A percentile compares a stretch with the other conserved stretches of the same genome.
phyloP scores from a whole-genome alignment of 768 basidiomycete species.

The Pisolithus marmoratus region DNA sequence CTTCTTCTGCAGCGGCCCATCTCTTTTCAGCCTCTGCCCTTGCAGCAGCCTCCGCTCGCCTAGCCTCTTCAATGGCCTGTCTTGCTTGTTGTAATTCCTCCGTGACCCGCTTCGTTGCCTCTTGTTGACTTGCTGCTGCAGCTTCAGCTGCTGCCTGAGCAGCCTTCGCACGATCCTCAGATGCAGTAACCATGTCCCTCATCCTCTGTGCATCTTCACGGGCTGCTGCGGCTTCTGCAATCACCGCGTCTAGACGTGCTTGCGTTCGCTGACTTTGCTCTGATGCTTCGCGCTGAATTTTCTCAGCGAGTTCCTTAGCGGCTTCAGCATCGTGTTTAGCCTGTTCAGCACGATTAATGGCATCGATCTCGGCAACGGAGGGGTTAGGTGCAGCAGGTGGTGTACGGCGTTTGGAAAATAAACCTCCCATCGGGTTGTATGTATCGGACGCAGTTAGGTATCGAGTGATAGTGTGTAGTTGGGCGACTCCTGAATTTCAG shows the following conservation, averaged over 20 bases:
- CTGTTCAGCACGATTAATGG: conserved; percentile 4
- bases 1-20: conserved; percentile 2
- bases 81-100: conserved; percentile 11
- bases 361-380: conserved; percentile 4
- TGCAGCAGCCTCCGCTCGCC: conserved; percentile 8
- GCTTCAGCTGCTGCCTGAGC: conserved; percentile 6
- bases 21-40: conserved; percentile 9
- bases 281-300: conserved; percentile 1
- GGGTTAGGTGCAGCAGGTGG: conserved; percentile 10
- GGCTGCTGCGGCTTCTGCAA: conserved; percentile 3
- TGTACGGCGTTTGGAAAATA: background rate
- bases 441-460: background rate
- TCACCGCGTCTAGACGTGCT: conserved; percentile 5
- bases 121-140: conserved; percentile 1
- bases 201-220: conserved; percentile 4
- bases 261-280: conserved; percentile 6
- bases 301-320: conserved; percentile 1
- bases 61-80: conserved; percentile 12
- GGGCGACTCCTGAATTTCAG: too few species aligned
- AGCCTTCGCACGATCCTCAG: background rate
- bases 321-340: background rate
- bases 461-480: too few species aligned
- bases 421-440: background rate
- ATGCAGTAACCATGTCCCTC: conserved; percentile 9
- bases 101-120: conserved; percentile 6